A percentile compares a stretch with the other conserved stretches of the same genome.
These are phyloP conservation scores for Petunia hybrid DNA, from an alignment of 305 asterid genomes.

Conservation along the genomic window DNA sequence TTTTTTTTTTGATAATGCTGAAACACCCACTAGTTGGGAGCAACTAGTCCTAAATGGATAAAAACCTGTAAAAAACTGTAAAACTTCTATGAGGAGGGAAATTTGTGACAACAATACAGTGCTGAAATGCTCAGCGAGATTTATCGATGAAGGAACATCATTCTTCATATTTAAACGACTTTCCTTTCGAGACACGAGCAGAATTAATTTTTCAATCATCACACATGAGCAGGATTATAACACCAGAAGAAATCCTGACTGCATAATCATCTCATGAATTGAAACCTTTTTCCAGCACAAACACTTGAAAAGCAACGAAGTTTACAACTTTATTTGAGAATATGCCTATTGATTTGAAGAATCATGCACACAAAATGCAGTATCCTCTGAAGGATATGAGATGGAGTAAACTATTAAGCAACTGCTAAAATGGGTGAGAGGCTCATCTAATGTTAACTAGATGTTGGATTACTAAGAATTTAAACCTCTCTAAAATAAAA, in stretches of 20 bases:
- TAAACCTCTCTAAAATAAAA: not conserved
- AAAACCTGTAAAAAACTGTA: slow-evolving; percentile 3
- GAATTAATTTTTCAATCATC: not conserved
- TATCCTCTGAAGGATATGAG: slow-evolving; percentile 4
- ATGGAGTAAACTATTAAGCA: not conserved
- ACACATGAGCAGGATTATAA: not conserved
- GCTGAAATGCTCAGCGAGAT: not conserved
- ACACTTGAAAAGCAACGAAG: not conserved
- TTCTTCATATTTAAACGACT: not conserved
- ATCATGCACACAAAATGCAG: slow-evolving; percentile 15
- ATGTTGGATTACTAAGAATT: not conserved
- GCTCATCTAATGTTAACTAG: not conserved
- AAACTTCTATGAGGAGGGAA: not conserved
- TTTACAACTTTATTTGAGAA: slow-evolving; percentile 4
- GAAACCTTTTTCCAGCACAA: not conserved
- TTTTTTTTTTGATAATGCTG: too few relatives aligned
- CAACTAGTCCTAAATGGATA: slow-evolving; percentile 22
- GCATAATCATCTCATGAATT: slow-evolving; percentile 4
- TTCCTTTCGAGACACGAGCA: not conserved
- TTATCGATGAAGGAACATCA: not conserved
- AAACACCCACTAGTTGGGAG: not conserved
- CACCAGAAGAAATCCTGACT: not conserved
- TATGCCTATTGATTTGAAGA: slow-evolving; percentile 3
- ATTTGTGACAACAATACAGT: not conserved
- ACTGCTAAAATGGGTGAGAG: not conserved